Evolutionary conservation across 2,329 filamentous ascomycete genomes (phyloP), one percentile per base, ranked within the genome.

Genomic region (Alternaria brassicicola): DNA sequence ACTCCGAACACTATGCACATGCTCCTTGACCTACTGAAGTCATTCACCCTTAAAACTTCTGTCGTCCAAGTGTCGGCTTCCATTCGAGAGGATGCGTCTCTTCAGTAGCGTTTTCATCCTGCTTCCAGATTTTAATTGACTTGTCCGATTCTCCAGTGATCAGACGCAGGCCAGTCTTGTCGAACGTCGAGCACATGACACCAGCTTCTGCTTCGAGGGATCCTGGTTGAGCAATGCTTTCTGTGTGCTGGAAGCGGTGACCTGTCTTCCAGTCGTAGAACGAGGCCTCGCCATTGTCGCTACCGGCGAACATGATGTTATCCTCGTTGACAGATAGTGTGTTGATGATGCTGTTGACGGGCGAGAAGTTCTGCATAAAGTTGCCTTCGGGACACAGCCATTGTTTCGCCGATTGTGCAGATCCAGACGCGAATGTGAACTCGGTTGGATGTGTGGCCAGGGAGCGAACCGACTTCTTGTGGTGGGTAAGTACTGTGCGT

Each of bases 181-280:
- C 95, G 74, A 96, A 99, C 0, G 89, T 97, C 13, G 91, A 93
- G 73, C 90, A 92, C 89, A 99, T 97, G 67, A 99, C 88, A 52
- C 96, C 96, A 6, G 92, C 89, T 79, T 99, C 95, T 6, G 95
- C 95, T 70, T 98, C 93, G 23, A 99, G 81, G 17, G 91, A 96
- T 48, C 95, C 95, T 0, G 95, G 95, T 76, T 99, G 95, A 0
- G 95, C 95, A 7, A 92, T 92, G 3, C 92, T 96, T 68, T 99
- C 93, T 12, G 94, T 84, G 8, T 88, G 86, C 79, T 99, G 95
- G 81, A 95, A 99, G 46, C 90, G 86, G 75, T 99, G 88, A 0
- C 96, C 95, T 0, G 93, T 91, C 80, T 98, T 98, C 95, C 95
- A 99, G 77, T 99, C 96, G 91, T 93, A 99, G 82, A 99, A 99